phyloP scores from a whole-genome alignment of 306 rosid species.

The Nissolia schottii region DNA sequence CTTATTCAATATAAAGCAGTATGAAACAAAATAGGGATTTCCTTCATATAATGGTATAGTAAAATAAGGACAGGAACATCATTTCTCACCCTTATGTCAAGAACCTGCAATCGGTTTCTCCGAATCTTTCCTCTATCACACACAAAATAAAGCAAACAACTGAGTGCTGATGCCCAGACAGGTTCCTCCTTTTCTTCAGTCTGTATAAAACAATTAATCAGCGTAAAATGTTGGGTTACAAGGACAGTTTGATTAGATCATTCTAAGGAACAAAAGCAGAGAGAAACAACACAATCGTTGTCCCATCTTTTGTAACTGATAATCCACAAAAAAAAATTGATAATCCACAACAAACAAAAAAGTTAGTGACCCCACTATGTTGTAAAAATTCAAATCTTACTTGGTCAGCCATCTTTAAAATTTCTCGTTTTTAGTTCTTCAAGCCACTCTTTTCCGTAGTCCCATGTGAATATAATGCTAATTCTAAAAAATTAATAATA shows the following conservation, averaged over 20 bases:
- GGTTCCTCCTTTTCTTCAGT: conserved; percentile 88
- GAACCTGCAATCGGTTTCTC: conserved; percentile 80
- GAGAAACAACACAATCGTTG: not conserved
- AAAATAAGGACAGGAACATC: conserved; percentile 2
- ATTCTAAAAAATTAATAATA: not conserved
- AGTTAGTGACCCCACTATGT: not conserved
- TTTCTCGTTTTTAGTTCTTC: conserved; percentile 9
- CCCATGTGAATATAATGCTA: conserved; percentile 1
- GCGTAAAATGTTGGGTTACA: not conserved
- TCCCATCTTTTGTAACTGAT: conserved; percentile 55
- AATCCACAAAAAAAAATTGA: conserved; percentile 6
- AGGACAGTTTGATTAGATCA: conserved; percentile 1
- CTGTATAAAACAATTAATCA: conserved; percentile 40
- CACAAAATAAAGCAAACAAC: conserved; percentile 97
- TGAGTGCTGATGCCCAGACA: conserved; percentile 98
- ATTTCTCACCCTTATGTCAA: conserved; percentile 91
- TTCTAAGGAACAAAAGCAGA: not conserved
- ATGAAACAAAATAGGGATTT: not conserved
- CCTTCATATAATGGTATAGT: not conserved
- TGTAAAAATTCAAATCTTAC: not conserved
- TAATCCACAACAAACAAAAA: not conserved
- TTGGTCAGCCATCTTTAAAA: not conserved
- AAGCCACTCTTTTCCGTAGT: not conserved
- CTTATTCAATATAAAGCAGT: not conserved
- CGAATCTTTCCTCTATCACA: conserved; percentile 86